These are phyloP conservation scores for Lonicera japonica DNA, from an alignment of 129 eudicot species.

Conservation along the genomic window DNA sequence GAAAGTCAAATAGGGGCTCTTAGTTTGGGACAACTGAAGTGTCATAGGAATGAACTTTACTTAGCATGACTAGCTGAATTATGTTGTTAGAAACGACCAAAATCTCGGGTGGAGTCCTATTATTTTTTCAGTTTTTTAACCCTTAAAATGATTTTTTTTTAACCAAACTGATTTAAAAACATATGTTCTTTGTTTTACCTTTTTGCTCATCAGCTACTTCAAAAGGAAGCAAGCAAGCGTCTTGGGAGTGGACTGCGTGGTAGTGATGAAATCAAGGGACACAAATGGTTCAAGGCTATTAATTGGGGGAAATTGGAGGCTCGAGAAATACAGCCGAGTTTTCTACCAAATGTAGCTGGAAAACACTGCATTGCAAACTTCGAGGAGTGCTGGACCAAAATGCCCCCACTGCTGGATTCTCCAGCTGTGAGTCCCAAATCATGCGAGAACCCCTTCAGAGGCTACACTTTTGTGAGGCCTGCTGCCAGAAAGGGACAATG, in stretches of 20 bases:
- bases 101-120: too few relatives aligned
- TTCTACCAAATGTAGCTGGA: constrained; percentile 55
- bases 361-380: constrained; percentile 58
- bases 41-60: too few relatives aligned
- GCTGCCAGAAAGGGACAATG: constrained; percentile 20
- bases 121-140: too few relatives aligned
- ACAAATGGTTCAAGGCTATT: constrained; percentile 56
- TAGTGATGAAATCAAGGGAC: constrained; percentile 45
- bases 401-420: constrained; percentile 54
- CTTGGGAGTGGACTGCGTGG: constrained; percentile 53
- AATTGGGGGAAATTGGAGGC: constrained; percentile 61
- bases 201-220: constrained; percentile 35
- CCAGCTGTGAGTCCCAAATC: constrained; percentile 59
- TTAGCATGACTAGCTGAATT: too few relatives aligned
- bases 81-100: too few relatives aligned
- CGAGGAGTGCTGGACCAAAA: constrained; percentile 57
- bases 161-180: too few relatives aligned
- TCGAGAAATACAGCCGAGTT: constrained; percentile 56
- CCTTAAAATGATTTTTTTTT: neutral
- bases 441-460: constrained; percentile 43
- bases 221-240: constrained; percentile 54
- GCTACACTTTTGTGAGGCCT: constrained; percentile 52
- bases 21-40: too few relatives aligned
- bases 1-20: too few relatives aligned
- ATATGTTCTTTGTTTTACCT: too few relatives aligned